Evolutionary conservation across 345 rosid species (phyloP).

Genomic region (Rhodomyrtus tomentosa): DNA sequence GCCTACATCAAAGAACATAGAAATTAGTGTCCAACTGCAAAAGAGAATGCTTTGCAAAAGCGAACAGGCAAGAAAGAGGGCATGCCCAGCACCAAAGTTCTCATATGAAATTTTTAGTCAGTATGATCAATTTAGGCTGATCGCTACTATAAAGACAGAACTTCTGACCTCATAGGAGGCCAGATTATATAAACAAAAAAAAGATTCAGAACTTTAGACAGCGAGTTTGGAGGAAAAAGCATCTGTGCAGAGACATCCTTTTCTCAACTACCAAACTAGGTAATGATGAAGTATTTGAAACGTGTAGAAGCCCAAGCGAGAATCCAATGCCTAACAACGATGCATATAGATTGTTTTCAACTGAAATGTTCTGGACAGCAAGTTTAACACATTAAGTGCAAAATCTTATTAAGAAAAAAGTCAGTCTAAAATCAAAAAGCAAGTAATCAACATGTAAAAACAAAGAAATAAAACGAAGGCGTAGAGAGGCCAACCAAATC

Average conservation of each 20-base stretch:
- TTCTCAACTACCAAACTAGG: neutral
- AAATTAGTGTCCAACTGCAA: neutral
- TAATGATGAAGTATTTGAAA: neutral
- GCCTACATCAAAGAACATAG: slow-evolving; percentile 33
- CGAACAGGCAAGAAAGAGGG: neutral
- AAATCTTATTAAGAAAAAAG: neutral
- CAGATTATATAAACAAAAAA: neutral
- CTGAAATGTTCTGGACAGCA: neutral
- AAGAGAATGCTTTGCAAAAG: neutral
- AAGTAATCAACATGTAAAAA: neutral
- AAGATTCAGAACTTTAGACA: neutral
- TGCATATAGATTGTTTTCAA: neutral
- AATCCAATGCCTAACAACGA: neutral
- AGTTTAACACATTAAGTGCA: neutral
- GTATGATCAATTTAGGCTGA: neutral
- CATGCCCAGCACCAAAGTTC: neutral
- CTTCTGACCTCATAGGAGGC: neutral
- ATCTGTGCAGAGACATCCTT: neutral
- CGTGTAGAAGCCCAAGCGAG: neutral
- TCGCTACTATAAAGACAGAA: neutral
- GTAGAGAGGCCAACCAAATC: slow-evolving; percentile 53
- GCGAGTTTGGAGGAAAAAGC: neutral
- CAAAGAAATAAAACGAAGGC: neutral
- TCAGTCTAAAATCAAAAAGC: neutral
- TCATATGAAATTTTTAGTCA: neutral